Evolutionary conservation across 345 rosid species (phyloP).

Genomic region (Cardamine occulta): DNA sequence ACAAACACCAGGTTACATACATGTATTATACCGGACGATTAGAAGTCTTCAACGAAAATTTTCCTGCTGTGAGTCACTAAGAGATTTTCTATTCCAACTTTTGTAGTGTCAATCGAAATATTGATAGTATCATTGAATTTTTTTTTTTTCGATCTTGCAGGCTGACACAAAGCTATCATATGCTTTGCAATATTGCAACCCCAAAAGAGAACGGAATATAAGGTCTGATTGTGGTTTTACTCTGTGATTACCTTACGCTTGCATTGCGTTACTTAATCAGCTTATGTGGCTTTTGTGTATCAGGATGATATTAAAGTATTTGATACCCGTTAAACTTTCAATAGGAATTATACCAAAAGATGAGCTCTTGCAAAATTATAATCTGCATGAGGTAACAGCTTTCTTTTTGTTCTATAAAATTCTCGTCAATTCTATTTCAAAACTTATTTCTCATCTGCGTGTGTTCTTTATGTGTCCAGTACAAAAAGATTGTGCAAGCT

Average conservation of each 20-base stretch:
- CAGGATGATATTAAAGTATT: conserved; percentile 95
- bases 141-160: conserved; percentile 51
- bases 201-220: conserved; percentile 67
- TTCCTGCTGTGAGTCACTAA: conserved; percentile 74
- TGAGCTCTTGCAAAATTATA: conserved; percentile 67
- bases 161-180: conserved; percentile 94
- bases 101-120: not conserved
- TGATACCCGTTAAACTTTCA: conserved; percentile 95
- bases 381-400: conserved; percentile 72
- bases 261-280: conserved; percentile 12
- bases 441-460: not conserved
- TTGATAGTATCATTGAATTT: not conserved
- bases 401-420: conserved; percentile 4
- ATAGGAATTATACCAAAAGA: conserved; percentile 76
- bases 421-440: not conserved
- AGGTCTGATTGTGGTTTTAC: conserved; percentile 57
- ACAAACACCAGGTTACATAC: conserved; percentile 72
- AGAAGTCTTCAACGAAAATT: conserved; percentile 98
- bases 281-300: conserved; percentile 18
- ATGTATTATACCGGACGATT: conserved; percentile 98
- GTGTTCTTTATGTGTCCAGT: conserved; percentile 55
- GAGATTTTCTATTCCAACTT: conserved; percentile 1
- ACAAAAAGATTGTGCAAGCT: conserved; percentile 70
- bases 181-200: conserved; percentile 80
- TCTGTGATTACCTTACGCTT: conserved; percentile 4